Conservation (phyloP, 768 basidiomycete species). For the Amanita subjunquillea region DNA sequence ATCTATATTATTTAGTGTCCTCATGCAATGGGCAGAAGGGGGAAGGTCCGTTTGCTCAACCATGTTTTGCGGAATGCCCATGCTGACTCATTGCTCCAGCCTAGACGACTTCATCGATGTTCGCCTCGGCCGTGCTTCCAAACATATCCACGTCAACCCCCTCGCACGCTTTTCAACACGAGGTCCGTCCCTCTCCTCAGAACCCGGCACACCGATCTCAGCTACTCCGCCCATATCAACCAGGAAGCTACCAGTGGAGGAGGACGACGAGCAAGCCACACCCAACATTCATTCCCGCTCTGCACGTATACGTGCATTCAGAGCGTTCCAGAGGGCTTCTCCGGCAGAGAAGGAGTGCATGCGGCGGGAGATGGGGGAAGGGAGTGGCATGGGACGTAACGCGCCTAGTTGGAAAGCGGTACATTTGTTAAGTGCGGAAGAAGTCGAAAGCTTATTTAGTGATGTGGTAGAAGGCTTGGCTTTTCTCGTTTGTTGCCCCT, state of each 20-base stretch:
- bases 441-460: constrained; percentile 68
- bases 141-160: constrained; percentile 36
- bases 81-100: constrained; percentile 20
- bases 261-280: neutral
- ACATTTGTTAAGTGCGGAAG: constrained; percentile 77
- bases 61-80: neutral
- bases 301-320: constrained; percentile 68
- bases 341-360: constrained; percentile 56
- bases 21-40: constrained; percentile 93
- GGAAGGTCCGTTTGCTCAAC: constrained; percentile 36
- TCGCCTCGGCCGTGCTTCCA: constrained; percentile 55
- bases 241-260: constrained; percentile 6
- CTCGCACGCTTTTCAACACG: constrained; percentile 16
- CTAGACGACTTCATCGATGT: constrained; percentile 81
- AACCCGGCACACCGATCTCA: constrained; percentile 13
- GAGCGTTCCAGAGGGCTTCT: constrained; percentile 53
- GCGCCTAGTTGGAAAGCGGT: constrained; percentile 57
- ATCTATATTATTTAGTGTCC: constrained; percentile 35
- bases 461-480: constrained; percentile 83
- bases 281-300: constrained; percentile 43
- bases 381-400: constrained; percentile 15
- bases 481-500: constrained; percentile 56
- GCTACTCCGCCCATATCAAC: constrained; percentile 9
- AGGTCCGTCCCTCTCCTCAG: constrained; percentile 9
- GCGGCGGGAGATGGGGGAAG: constrained; percentile 37